These are phyloP conservation scores for Coniochaeta sp. DNA, from an alignment of 2,329 filamentous ascomycete genomes.

Conservation along the genomic window DNA sequence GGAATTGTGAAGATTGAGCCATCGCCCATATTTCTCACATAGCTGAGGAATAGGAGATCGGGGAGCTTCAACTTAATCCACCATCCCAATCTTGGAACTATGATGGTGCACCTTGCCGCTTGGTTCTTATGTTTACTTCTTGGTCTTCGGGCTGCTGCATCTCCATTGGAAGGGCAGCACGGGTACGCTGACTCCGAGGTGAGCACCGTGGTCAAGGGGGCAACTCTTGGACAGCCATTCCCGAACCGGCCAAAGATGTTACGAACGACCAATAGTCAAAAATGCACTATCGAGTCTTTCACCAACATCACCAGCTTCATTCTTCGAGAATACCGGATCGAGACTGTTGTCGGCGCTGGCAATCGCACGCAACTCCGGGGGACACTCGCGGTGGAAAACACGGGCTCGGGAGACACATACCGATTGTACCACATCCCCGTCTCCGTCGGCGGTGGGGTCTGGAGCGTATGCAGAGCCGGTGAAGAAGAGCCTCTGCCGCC, in stretches of 20 bases:
- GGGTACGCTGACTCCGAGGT: background rate
- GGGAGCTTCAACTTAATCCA: background rate
- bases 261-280: background rate
- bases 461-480: constrained; percentile 4
- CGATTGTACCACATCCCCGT: constrained; percentile 3
- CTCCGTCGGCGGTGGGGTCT: constrained; percentile 1
- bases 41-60: background rate
- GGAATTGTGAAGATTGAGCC: background rate
- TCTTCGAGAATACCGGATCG: constrained; percentile 3
- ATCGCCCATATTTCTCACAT: background rate
- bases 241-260: background rate
- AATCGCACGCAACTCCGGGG: constrained; percentile 1
- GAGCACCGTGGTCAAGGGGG: background rate
- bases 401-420: constrained; percentile 4
- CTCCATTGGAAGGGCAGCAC: background rate
- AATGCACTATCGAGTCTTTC: background rate
- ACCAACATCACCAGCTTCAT: constrained; percentile 2
- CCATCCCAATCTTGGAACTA: background rate
- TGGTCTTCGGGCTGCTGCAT: background rate
- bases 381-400: constrained; percentile 6
- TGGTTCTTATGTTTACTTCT: background rate
- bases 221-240: background rate
- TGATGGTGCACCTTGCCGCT: background rate
- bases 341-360: background rate
- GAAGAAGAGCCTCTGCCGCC: constrained; percentile 1